Conservation (phyloP, 495 filamentous ascomycete species). For the Staphylotrichum longicolle region DNA sequence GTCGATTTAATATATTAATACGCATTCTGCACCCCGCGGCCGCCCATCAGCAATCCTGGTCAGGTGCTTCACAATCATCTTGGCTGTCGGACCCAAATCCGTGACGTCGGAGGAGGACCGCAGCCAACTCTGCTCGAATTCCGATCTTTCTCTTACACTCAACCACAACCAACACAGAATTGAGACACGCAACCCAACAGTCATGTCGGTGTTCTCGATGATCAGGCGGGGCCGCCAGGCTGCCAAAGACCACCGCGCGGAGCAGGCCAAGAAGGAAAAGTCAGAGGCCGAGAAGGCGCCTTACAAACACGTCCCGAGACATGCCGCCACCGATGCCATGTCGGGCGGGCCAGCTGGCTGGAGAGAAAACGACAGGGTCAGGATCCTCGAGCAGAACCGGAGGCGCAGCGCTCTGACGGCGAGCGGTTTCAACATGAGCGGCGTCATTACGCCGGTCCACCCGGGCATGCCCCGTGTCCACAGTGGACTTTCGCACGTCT, state of each 20-base stretch:
- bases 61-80: neutral
- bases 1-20: constrained; percentile 16
- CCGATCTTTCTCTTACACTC: too few species aligned
- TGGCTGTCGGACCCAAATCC: neutral
- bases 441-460: constrained; percentile 29
- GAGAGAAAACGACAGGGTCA: constrained; percentile 42
- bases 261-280: constrained; percentile 45
- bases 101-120: too few species aligned
- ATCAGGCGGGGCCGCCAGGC: constrained; percentile 48
- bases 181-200: neutral
- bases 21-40: constrained; percentile 9
- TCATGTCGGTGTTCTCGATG: constrained; percentile 55
- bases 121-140: too few species aligned
- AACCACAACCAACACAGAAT: too few species aligned
- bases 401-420: constrained; percentile 43
- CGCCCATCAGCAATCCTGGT: neutral
- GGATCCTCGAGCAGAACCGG: constrained; percentile 45
- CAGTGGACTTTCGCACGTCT: constrained; percentile 44
- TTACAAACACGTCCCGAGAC: constrained; percentile 57
- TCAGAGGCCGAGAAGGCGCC: constrained; percentile 40
- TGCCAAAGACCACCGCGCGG: constrained; percentile 49
- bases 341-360: constrained; percentile 51
- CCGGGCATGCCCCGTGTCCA: constrained; percentile 41
- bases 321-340: constrained; percentile 57
- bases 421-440: constrained; percentile 33